Percentiles rank a stretch among this genome's conserved stretches.
phyloP scores from a whole-genome alignment of 257 asterid genomes.

The Capsicum baccatum region DNA sequence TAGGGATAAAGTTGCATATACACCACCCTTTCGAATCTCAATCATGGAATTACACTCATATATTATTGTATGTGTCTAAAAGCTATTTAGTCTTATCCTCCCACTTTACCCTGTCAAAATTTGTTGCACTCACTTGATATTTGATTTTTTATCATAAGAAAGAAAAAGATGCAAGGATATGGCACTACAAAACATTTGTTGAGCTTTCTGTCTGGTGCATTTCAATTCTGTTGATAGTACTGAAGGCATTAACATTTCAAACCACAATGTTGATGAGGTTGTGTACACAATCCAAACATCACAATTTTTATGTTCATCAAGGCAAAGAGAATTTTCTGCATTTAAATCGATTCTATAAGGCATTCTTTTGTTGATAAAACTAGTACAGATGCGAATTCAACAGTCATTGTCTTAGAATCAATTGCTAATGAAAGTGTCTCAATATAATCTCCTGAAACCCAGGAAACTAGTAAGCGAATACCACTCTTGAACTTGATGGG shows the following conservation, averaged over 20 bases:
- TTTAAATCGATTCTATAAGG: not conserved
- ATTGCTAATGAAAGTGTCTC: too few species aligned
- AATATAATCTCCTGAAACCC: not conserved
- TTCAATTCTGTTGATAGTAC: not conserved
- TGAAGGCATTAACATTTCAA: not conserved
- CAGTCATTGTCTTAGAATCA: not conserved
- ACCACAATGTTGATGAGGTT: slow-evolving; percentile 5
- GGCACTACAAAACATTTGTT: not conserved
- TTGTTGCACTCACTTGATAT: not conserved
- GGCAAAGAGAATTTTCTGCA: not conserved
- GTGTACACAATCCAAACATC: not conserved
- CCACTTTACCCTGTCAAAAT: not conserved
- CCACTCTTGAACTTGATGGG: not conserved
- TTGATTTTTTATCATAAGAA: not conserved
- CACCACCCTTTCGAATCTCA: too few species aligned
- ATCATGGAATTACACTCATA: too few species aligned
- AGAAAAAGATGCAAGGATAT: not conserved
- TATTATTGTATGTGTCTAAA: not conserved
- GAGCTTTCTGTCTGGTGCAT: not conserved
- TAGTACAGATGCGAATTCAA: not conserved
- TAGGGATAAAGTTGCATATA: too few species aligned
- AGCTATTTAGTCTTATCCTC: not conserved
- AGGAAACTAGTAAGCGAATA: not conserved
- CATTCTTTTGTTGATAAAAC: not conserved
- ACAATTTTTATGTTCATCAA: slow-evolving; percentile 8